Base-by-base conservation (phyloP, 345 rosid species). In the Aquilaria malaccensis region DNA sequence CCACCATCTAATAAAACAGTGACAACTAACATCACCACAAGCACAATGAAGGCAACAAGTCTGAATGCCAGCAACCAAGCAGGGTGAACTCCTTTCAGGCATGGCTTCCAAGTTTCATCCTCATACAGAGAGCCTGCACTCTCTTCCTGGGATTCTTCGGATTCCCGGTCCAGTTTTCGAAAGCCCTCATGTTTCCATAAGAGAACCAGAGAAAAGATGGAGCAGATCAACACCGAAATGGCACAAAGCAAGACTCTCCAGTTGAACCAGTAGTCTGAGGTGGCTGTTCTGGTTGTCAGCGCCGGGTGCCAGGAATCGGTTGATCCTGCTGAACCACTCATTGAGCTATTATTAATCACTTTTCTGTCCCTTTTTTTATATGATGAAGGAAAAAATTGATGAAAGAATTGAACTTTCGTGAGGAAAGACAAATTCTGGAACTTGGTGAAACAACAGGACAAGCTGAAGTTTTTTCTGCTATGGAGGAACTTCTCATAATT, bases 1-100 rank as follows among this genome's bases (percentile, higher is more conserved):
- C 43, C 43, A 37, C 96, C 96, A 72, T 88, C 89, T 7, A 80
- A 63, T 33, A 80, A 62, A 55, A 76, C 75, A 33, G 76, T 74
- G 72, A 72, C 78, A 30, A 74, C 59, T 33, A 79, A 76, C 84
- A 86, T 59, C 5, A 78, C 59, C 33, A 86, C 60, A 50, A 94
- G 95, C 73, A 82, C 80, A 56, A 74, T 32, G 69, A 94, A 88
- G 60, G 95, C 91, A 70, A 70, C 61, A 30, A 83, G 63, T 69
- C 99, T 74, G 71, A 83, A 91, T 63, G 76, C 84, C 55, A 95
- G 87, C 73, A 95, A 74, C 97, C 99, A 95, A 62, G 87, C 96
- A 46, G 97, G 99, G 52, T 88, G 99, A 58, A 95, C 65, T 61
- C 88, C 88, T 60, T 79, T 70, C 2, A 95, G 79, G 71, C 91